Evolutionary conservation across 2,329 filamentous ascomycete species (phyloP), one percentile per base, ranked within the genome.

Genomic region (Aureobasidium melanogenum): DNA sequence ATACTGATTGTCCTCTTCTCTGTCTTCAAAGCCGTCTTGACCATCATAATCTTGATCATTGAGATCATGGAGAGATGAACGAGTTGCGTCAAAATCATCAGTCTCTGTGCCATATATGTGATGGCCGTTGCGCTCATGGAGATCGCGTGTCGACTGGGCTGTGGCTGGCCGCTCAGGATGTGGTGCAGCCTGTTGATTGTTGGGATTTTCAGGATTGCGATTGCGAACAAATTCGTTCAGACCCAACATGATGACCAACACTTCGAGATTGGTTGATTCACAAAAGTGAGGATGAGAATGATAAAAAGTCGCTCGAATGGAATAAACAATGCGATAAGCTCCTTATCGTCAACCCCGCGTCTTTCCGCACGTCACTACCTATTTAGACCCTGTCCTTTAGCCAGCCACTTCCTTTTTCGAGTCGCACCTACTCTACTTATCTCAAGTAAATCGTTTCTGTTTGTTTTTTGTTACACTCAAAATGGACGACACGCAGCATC

Each of bases 101-200:
- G 69, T 69, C 62, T 76, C 73, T 62, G 74, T 76, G 52, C 71
- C 74, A 51, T 70, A 75, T 0, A 44, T 54, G 63, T 71, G 68
- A 61, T 62, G 66, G 22, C 39, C 47, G 12, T 60, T 36, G n/a
- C n/a, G 38, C 30, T 39, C 14, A 5, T 60, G 39, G n/a, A 19
- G 14, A 14, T 19, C 22, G 22, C 24, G 54, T 26, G 39, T 39
- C 52, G 39, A 50, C 28, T 48, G 62, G 15, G 32, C 47, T 14
- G 54, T 61, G 19, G 66, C 61, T 22, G 61, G 66, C 4, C 48
- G 46, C 4, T 59, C 15, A 17, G 32, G 5, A 50, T 48, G 19
- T 22, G 30, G 10, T n/a, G n/a, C 12, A 30, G 1, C n/a, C 22
- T 7, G 12, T 6, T 14, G 41, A 22, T 7, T 5, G 26, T 19